These are phyloP conservation scores for Plectosphaerella cucumerina DNA, from an alignment of 2,329 filamentous ascomycete species.

Conservation along the genomic window DNA sequence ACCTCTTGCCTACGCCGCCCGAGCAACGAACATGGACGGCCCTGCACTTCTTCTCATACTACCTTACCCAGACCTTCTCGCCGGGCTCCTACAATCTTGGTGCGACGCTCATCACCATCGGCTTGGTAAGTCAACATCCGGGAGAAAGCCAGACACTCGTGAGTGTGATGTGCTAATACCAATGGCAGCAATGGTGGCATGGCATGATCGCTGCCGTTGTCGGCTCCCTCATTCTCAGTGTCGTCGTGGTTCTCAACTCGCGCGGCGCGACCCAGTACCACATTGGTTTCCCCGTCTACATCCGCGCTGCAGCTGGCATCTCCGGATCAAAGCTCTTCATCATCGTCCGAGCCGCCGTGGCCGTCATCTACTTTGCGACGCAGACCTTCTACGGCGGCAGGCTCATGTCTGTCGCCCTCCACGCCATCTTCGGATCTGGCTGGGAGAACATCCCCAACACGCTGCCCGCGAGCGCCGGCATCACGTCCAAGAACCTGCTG, in stretches of 20 bases:
- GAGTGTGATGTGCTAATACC: neutral
- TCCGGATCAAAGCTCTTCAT: constrained; percentile 34
- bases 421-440: constrained; percentile 30
- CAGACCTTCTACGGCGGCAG: constrained; percentile 28
- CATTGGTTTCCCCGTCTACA: constrained; percentile 29
- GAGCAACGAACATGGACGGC: constrained; percentile 16
- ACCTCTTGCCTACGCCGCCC: constrained; percentile 18
- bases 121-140: constrained; percentile 15
- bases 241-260: constrained; percentile 27
- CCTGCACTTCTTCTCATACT: constrained; percentile 25
- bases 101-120: constrained; percentile 22
- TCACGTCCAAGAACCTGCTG: constrained; percentile 44
- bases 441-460: constrained; percentile 40
- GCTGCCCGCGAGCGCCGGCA: constrained; percentile 40
- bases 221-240: constrained; percentile 23
- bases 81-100: constrained; percentile 27
- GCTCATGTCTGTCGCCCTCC: constrained; percentile 26
- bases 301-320: constrained; percentile 26
- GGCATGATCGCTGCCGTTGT: constrained; percentile 24
- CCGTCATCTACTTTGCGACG: constrained; percentile 32
- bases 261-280: constrained; percentile 27
- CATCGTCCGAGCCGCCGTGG: constrained; percentile 25
- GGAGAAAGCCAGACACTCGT: too few relatives aligned
- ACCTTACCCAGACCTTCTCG: constrained; percentile 26
- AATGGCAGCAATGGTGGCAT: constrained; percentile 20